phyloP scores from a whole-genome alignment of 2,329 filamentous ascomycete species.

The Arthrobotrys iridis region DNA sequence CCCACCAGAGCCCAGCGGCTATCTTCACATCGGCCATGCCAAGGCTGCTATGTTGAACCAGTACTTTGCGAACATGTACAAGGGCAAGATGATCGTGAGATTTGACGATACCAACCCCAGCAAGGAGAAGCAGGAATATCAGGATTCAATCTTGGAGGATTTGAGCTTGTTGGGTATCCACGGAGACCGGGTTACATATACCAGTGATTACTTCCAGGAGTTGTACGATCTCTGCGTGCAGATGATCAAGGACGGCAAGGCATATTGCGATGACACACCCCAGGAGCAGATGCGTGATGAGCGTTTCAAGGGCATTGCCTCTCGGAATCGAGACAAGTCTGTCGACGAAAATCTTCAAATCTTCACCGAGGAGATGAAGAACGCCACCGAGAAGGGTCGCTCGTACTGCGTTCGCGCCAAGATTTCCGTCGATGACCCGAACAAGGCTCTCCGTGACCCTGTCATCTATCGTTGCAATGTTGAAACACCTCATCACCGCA shows the following conservation, averaged over 20 bases:
- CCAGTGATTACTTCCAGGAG: constrained; percentile 93
- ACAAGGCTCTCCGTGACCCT: constrained; percentile 95
- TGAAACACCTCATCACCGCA: constrained; percentile 74
- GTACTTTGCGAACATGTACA: constrained; percentile 95
- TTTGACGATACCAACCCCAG: constrained; percentile 98
- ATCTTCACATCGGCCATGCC: constrained; percentile 93
- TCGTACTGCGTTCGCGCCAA: constrained; percentile 94
- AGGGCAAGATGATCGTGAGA: constrained; percentile 87
- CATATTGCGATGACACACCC: constrained; percentile 93
- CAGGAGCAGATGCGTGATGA: constrained; percentile 76
- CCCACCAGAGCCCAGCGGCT: constrained; percentile 92
- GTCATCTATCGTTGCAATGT: constrained; percentile 96
- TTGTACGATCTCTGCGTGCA: constrained; percentile 85
- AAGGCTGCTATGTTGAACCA: constrained; percentile 94
- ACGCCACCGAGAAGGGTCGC: constrained; percentile 78
- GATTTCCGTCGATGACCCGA: constrained; percentile 88
- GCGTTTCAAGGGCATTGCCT: constrained; percentile 84
- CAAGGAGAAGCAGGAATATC: constrained; percentile 96
- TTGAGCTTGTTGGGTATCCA: constrained; percentile 89
- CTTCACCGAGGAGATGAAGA: constrained; percentile 89
- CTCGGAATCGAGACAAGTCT: constrained; percentile 78
- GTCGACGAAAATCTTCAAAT: constrained; percentile 85
- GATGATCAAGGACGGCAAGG: constrained; percentile 85
- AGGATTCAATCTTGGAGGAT: constrained; percentile 93
- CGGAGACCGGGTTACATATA: constrained; percentile 86